A percentile compares a stretch with the other conserved stretches of the same genome.
Evolutionary conservation across 2,329 filamentous ascomycete species (phyloP).

Genomic region (Fusarium albosuccineum): DNA sequence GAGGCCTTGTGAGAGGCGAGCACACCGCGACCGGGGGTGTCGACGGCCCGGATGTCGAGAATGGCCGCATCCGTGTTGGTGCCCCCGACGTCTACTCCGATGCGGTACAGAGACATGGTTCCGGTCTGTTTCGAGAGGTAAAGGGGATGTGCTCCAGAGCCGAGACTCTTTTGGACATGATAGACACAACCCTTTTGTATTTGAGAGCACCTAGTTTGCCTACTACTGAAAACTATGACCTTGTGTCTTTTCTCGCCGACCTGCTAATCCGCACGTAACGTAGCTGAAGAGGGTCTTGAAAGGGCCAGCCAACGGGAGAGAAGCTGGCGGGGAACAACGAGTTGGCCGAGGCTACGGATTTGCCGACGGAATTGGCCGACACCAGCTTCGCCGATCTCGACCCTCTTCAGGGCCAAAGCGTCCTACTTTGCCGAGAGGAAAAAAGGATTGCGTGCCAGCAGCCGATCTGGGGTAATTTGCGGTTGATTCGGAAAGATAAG

Average conservation of each 20-base stretch:
- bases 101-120: conserved; percentile 57
- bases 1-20: conserved; percentile 62
- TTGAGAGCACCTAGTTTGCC: background rate
- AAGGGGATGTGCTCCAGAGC: background rate
- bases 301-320: conserved; percentile 3
- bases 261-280: conserved; percentile 9
- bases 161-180: background rate
- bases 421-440: background rate
- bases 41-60: conserved; percentile 55
- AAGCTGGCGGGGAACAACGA: conserved; percentile 4
- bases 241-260: background rate
- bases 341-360: conserved; percentile 2
- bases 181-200: conserved; percentile 9
- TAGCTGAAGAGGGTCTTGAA: background rate
- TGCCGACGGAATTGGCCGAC: conserved; percentile 1
- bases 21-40: conserved; percentile 55
- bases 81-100: conserved; percentile 58
- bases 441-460: background rate
- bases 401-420: background rate
- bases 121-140: background rate
- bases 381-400: background rate
- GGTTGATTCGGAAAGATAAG: conserved; percentile 4
- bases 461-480: conserved; percentile 1
- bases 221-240: background rate
- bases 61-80: conserved; percentile 61